Evolutionary conservation across 768 basidiomycete species (phyloP).

Genomic region (Agaricus subrufescens): DNA sequence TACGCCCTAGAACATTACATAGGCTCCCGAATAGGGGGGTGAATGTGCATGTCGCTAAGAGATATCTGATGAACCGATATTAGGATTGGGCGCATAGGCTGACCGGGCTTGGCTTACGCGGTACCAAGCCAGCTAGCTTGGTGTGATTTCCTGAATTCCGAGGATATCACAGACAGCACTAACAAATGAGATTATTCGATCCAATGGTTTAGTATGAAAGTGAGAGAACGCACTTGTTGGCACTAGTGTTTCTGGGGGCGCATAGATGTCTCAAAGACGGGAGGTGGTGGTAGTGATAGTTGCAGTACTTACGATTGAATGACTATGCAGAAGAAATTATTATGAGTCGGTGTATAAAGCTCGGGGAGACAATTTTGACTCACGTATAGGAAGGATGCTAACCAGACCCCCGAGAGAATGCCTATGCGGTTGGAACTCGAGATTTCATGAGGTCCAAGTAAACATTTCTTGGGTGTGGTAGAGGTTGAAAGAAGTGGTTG

Average conservation of each 20-base stretch:
- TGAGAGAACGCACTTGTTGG: conserved; percentile 52
- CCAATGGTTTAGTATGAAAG: neutral
- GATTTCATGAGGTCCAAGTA: conserved; percentile 56
- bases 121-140: conserved; percentile 85
- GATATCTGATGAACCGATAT: conserved; percentile 40
- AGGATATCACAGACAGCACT: conserved; percentile 79
- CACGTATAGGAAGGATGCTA: conserved; percentile 69
- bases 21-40: conserved; percentile 82
- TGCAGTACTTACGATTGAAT: conserved; percentile 25
- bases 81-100: neutral
- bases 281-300: neutral
- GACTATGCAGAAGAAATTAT: conserved; percentile 16
- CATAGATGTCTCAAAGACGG: conserved; percentile 2
- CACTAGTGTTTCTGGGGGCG: conserved; percentile 57
- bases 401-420: conserved; percentile 71
- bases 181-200: neutral
- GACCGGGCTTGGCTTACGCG: conserved; percentile 36
- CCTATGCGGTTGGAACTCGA: conserved; percentile 54
- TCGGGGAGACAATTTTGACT: conserved; percentile 16
- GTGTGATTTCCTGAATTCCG: conserved; percentile 71
- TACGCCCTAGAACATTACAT: conserved; percentile 71
- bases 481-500: conserved; percentile 25
- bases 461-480: conserved; percentile 13
- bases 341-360: no score
- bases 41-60: conserved; percentile 78